These are phyloP conservation scores for Pedinophyceae sp. DNA, from an alignment of 139 green algal species.

Conservation along the genomic window DNA sequence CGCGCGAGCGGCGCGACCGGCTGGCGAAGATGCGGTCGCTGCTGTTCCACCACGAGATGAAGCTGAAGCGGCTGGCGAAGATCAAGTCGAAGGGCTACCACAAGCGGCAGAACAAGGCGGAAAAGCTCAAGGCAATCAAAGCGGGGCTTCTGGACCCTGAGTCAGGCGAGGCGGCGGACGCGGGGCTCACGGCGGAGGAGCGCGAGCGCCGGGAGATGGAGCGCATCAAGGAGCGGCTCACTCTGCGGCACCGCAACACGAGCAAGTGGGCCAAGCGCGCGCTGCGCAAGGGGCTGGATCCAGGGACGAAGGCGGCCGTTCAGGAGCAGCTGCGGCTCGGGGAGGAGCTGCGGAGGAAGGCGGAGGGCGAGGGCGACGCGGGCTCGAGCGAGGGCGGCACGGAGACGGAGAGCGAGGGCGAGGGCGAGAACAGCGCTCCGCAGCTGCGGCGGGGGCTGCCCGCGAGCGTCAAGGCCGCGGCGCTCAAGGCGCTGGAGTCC, in stretches of 20 bases:
- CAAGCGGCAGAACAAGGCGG: constrained; percentile 20
- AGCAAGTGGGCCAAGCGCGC: constrained; percentile 67
- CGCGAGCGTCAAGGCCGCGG: constrained; percentile 25
- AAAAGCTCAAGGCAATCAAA: constrained; percentile 1
- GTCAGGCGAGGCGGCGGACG: no score
- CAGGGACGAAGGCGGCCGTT: constrained; percentile 44
- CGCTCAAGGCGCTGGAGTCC: constrained; percentile 37
- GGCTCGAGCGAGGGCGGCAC: constrained; percentile 1
- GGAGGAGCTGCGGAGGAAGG: constrained; percentile 53
- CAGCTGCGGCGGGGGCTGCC: constrained; percentile 8
- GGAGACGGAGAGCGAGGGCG: constrained; percentile 13
- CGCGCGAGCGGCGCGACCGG: constrained; percentile 33
- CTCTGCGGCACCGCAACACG: constrained; percentile 83
- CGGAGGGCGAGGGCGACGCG: constrained; percentile 18
- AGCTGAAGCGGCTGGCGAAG: constrained; percentile 66
- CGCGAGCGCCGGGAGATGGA: constrained; percentile 4
- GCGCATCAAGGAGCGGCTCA: constrained; percentile 59
- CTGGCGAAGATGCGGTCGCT: constrained; percentile 65
- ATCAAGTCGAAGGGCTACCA: constrained; percentile 69
- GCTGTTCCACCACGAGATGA: constrained; percentile 83
- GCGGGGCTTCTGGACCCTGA: neutral
- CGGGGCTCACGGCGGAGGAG: neutral
- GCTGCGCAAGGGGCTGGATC: constrained; percentile 61
- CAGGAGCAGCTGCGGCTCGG: constrained; percentile 76
- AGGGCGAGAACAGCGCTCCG: constrained; percentile 16